phyloP scores from a whole-genome alignment of 345 rosid genomes.

The Lepidium sativum region DNA sequence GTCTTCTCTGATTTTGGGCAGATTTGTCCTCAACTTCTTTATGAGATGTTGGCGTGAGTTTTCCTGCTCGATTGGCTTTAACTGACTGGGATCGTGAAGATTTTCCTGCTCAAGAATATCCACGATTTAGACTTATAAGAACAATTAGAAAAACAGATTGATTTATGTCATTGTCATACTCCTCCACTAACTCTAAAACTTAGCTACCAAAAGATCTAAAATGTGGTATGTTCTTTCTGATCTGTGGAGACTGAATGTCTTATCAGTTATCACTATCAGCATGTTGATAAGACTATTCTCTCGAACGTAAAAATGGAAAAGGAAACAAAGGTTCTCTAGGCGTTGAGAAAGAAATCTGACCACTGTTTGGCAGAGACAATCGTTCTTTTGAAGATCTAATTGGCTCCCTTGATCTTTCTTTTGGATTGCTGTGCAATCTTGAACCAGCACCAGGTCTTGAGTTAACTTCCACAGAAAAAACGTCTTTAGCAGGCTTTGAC shows the following conservation, averaged over 20 bases:
- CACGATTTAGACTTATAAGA: neutral
- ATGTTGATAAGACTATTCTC: neutral
- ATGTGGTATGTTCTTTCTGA: neutral
- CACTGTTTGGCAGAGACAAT: slow-evolving; percentile 60
- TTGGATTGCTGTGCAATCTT: slow-evolving; percentile 87
- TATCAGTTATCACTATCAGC: neutral
- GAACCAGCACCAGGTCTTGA: slow-evolving; percentile 39
- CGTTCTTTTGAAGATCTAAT: slow-evolving; percentile 56
- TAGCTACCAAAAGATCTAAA: neutral
- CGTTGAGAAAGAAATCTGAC: slow-evolving; percentile 30
- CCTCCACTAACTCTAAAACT: neutral
- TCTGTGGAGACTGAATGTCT: neutral
- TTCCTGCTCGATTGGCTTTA: slow-evolving; percentile 16
- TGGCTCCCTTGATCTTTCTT: slow-evolving; percentile 53
- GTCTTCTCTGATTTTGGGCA: slow-evolving; percentile 9
- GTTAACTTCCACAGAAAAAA: slow-evolving; percentile 42
- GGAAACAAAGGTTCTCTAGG: neutral
- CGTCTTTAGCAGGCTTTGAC: slow-evolving; percentile 45
- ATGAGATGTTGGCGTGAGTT: neutral
- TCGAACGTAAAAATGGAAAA: neutral
- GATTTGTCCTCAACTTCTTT: neutral
- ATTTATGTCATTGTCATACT: neutral
- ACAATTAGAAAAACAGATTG: neutral
- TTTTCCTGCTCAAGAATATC: slow-evolving; percentile 9
- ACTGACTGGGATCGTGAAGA: slow-evolving; percentile 6